Evolutionary conservation across 192 early-diverging fungal genomes (phyloP), one percentile per base, ranked within the genome.

Genomic region (Cladochytrium replicatum): DNA sequence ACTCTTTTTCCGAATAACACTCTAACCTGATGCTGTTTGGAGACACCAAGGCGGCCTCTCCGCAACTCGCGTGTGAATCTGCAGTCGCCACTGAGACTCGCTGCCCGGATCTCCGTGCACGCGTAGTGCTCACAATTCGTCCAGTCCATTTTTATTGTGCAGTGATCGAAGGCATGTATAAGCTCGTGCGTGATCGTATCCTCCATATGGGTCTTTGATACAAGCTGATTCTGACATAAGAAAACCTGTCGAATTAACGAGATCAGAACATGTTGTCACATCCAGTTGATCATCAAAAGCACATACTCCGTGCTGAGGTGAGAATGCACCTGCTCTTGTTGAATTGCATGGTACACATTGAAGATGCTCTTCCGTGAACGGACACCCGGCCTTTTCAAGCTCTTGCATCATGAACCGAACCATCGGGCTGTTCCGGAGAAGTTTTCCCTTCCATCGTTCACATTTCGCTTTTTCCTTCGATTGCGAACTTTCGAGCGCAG

Each of bases 171-270:
- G 5, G 71, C 69, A 44, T 78, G 76, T 0, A 78, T 57, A 6
- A 78, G 65, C 61, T 97, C 93, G 54, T 97, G 93, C 4, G 87
- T 85, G 74, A 97, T 84, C 1, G 89, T 91, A 47, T 89, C 84
- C 60, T 93, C 89, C 69, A 85, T 69, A 51, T 90, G 88, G n/a
- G 68, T 68, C 59, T 87, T 90, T 30, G 73, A 72, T 26, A 72
- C 61, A 43, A 97, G 69, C 52, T 71, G 69, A 62, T 93, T 91
- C 57, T 88, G 80, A 65, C 93, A 97, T 25, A 97, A 69, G 21
- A 93, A 66, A 46, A 95, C 79, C 32, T 56, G 1, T 6, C 9
- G 29, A 46, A 6, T 25, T 17, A 19, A 46, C n/a, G 28, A 27
- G 6, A 17, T n/a, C 9, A 28, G 21, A 43, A 9, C 17, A 26